These are phyloP conservation scores for Trichosporon coremiiforme DNA, from an alignment of 1,284 basidiomycete species.

Conservation along the genomic window DNA sequence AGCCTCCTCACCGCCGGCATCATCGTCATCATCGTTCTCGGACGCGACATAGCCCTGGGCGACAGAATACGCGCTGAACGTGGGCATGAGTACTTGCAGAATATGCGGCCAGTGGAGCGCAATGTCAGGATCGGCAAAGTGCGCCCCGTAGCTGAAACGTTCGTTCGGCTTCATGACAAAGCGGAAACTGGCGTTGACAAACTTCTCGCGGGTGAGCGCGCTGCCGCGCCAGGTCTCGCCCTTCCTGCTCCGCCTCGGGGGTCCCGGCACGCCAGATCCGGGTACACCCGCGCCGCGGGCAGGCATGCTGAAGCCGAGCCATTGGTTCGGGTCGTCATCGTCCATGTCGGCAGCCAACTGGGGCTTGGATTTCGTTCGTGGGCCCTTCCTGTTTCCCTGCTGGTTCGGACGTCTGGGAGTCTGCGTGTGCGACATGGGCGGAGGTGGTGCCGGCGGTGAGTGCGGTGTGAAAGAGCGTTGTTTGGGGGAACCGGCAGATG, in stretches of 20 bases:
- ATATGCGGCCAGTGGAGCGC: conserved; percentile 97
- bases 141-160: conserved; percentile 76
- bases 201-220: conserved; percentile 83
- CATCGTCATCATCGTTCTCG: conserved; percentile 38
- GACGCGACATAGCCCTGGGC: conserved; percentile 53
- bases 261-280: conserved; percentile 30
- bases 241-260: conserved; percentile 70
- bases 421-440: conserved; percentile 17
- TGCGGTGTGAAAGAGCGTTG: background rate
- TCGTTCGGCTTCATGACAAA: conserved; percentile 90
- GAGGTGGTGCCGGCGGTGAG: background rate
- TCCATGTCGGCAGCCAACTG: conserved; percentile 36
- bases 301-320: conserved; percentile 78
- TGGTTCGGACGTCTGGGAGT: conserved; percentile 21
- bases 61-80: conserved; percentile 58
- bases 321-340: conserved; percentile 44
- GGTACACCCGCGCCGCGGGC: conserved; percentile 61
- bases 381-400: conserved; percentile 14
- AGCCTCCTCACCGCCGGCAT: conserved; percentile 45
- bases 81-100: conserved; percentile 89
- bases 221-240: conserved; percentile 60
- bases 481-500: background rate
- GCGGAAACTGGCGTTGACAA: conserved; percentile 89
- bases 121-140: conserved; percentile 93
- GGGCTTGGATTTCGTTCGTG: conserved; percentile 34